These are phyloP conservation scores for Tulasnella sp. DNA, from an alignment of 768 basidiomycete genomes.

Conservation along the genomic window DNA sequence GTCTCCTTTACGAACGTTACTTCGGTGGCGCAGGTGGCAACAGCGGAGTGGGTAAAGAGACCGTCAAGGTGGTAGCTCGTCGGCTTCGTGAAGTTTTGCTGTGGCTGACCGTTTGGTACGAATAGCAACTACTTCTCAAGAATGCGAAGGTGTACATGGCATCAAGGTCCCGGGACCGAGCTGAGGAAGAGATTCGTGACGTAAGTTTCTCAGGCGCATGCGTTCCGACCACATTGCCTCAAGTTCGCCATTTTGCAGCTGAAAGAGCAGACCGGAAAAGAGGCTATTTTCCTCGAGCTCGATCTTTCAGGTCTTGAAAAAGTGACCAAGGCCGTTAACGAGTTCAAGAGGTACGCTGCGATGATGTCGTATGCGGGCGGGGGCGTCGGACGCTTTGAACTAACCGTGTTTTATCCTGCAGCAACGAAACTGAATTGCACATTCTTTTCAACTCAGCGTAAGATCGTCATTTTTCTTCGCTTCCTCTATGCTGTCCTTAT, in stretches of 20 bases:
- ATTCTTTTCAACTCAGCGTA: slow-evolving; percentile 38
- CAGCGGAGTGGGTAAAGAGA: slow-evolving; percentile 28
- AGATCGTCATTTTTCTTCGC: not conserved
- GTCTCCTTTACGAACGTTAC: not conserved
- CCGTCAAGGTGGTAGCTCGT: slow-evolving; percentile 23
- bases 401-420: not conserved
- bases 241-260: slow-evolving; percentile 8
- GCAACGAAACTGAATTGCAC: slow-evolving; percentile 36
- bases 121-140: slow-evolving; percentile 26
- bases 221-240: not conserved
- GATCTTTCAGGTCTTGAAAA: slow-evolving; percentile 35
- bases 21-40: slow-evolving; percentile 26
- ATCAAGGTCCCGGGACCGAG: slow-evolving; percentile 30
- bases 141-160: slow-evolving; percentile 40
- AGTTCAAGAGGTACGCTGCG: slow-evolving; percentile 34
- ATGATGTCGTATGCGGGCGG: not conserved
- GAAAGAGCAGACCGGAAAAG: slow-evolving; percentile 30
- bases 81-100: not conserved
- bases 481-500: not conserved
- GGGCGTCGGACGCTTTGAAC: not conserved
- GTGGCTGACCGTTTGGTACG: not conserved
- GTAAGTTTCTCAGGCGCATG: slow-evolving; percentile 19
- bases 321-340: slow-evolving; percentile 33
- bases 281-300: slow-evolving; percentile 35
- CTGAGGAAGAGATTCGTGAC: slow-evolving; percentile 33